Conservation (phyloP, 768 basidiomycete genomes). For the Mycena latifolia region DNA sequence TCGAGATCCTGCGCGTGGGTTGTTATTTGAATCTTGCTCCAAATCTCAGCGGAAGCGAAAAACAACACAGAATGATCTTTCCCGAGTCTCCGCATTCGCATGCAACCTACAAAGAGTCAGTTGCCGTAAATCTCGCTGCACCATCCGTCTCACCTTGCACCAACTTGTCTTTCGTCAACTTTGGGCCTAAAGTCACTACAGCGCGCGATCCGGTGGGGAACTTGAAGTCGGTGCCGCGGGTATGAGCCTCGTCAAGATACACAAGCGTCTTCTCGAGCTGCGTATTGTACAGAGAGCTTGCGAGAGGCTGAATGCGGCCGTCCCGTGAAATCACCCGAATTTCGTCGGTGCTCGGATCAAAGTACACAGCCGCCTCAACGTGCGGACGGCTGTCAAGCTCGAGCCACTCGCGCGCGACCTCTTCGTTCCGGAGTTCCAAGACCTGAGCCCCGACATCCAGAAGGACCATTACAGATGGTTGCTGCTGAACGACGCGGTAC, state of each 20-base stretch:
- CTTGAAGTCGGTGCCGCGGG: conserved; percentile 65
- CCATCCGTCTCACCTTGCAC: conserved; percentile 52
- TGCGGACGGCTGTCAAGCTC: conserved; percentile 30
- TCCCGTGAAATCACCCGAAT: conserved; percentile 52
- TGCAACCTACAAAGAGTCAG: conserved; percentile 56
- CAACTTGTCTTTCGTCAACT: conserved; percentile 64
- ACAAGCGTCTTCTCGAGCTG: conserved; percentile 54
- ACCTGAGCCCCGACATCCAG: conserved; percentile 71
- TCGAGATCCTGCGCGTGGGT: conserved; percentile 11
- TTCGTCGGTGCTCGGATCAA: conserved; percentile 51
- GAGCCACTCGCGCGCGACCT: conserved; percentile 58
- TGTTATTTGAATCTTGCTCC: conserved; percentile 8
- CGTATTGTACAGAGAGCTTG: conserved; percentile 51
- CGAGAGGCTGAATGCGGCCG: conserved; percentile 48
- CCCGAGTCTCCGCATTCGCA: conserved; percentile 66
- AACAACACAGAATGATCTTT: conserved; percentile 51
- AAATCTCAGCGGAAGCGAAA: conserved; percentile 25
- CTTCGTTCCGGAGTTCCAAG: conserved; percentile 59
- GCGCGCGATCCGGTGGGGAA: conserved; percentile 56
- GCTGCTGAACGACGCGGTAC: conserved; percentile 46
- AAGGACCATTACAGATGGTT: conserved; percentile 57
- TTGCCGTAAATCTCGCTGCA: neutral
- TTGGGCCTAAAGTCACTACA: conserved; percentile 63
- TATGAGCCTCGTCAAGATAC: conserved; percentile 68
- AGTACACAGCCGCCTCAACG: conserved; percentile 58